Percentiles rank a stretch among this genome's conserved stretches.
Conservation (phyloP, 495 filamentous ascomycete species). For the Rhizodiscina lignyota region DNA sequence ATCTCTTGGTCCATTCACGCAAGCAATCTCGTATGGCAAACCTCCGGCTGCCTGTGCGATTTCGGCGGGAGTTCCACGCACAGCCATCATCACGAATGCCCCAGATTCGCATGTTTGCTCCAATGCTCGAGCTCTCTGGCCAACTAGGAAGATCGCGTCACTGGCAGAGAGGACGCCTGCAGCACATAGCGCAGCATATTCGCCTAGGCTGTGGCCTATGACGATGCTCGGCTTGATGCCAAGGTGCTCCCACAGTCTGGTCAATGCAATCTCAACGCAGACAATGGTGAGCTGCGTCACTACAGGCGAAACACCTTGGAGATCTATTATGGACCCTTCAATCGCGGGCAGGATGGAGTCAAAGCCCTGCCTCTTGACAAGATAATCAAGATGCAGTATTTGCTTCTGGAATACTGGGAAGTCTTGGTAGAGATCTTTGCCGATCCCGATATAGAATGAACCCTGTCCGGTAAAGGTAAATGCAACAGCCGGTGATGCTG, state of each 20-base stretch:
- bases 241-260: conserved; percentile 19
- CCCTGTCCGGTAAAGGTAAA: conserved; percentile 35
- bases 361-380: conserved; percentile 17
- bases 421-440: conserved; percentile 15
- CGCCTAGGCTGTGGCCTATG: conserved; percentile 28
- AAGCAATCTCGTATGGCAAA: conserved; percentile 28
- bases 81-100: conserved; percentile 34
- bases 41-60: conserved; percentile 18
- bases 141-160: conserved; percentile 24
- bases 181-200: conserved; percentile 26
- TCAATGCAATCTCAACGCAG: conserved; percentile 25
- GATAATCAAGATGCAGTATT: conserved; percentile 16
- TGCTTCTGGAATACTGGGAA: conserved; percentile 14
- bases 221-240: conserved; percentile 20
- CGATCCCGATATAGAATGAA: conserved; percentile 18
- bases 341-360: conserved; percentile 16
- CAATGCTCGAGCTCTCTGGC: conserved; percentile 20
- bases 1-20: conserved; percentile 33
- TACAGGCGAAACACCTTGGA: conserved; percentile 6
- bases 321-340: conserved; percentile 8
- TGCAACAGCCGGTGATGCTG: conserved; percentile 30
- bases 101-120: conserved; percentile 12
- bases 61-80: conserved; percentile 10
- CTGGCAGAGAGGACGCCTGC: conserved; percentile 23
- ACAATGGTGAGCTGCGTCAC: conserved; percentile 18